phyloP scores from a whole-genome alignment of 805 yeast genomes.

The Metschnikowia rubicola region DNA sequence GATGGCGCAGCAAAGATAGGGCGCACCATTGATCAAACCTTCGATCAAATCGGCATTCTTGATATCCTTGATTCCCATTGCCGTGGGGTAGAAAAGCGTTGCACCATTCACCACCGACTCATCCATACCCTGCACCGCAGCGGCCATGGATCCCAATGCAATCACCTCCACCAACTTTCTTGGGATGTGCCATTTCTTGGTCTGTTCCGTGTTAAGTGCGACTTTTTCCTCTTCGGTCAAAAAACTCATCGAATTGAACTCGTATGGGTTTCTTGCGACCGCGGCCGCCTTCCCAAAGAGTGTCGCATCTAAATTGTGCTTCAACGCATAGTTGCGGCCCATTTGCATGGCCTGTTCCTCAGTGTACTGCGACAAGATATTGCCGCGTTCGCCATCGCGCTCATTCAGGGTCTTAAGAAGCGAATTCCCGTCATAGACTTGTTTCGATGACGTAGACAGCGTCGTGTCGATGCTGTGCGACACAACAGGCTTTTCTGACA shows the following conservation, averaged over 20 bases:
- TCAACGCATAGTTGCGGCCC: conserved; percentile 64
- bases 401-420: conserved; percentile 11
- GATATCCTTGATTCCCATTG: conserved; percentile 43
- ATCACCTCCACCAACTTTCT: conserved; percentile 48
- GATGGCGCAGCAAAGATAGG: conserved; percentile 58
- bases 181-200: conserved; percentile 44
- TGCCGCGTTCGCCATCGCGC: conserved; percentile 18
- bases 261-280: conserved; percentile 54
- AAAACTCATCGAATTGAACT: conserved; percentile 55
- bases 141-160: conserved; percentile 62
- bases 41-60: conserved; percentile 52
- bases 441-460: conserved; percentile 4
- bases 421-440: neutral
- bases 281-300: conserved; percentile 61
- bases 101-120: conserved; percentile 72
- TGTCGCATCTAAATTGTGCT: conserved; percentile 53
- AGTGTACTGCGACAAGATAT: conserved; percentile 47
- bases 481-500: conserved; percentile 6
- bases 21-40: conserved; percentile 64
- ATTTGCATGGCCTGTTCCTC: conserved; percentile 63
- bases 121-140: conserved; percentile 76
- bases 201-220: conserved; percentile 48
- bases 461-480: conserved; percentile 1
- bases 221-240: conserved; percentile 41
- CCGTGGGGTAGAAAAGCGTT: conserved; percentile 52